These are phyloP conservation scores for Globisporangium cederbergense DNA, from an alignment of 352 stramenopile species.

Conservation along the genomic window DNA sequence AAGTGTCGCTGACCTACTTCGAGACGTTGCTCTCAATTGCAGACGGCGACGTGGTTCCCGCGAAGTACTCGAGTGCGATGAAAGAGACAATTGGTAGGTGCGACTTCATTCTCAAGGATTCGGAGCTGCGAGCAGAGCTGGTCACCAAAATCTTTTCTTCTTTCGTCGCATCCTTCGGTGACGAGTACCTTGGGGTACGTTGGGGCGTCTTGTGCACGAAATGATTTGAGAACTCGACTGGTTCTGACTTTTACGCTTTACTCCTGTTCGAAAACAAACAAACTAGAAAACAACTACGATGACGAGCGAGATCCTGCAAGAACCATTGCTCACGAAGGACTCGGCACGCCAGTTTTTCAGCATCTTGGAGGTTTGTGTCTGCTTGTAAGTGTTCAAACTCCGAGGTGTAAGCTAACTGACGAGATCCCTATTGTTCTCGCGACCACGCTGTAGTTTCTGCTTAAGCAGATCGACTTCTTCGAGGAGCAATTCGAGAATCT, in stretches of 20 bases:
- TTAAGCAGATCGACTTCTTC: slow-evolving; percentile 56
- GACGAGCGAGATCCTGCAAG: slow-evolving; percentile 60
- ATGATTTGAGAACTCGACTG: neutral
- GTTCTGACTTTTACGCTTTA: neutral
- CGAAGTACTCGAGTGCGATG: slow-evolving; percentile 36
- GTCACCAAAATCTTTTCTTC: slow-evolving; percentile 66
- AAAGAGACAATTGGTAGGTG: slow-evolving; percentile 47
- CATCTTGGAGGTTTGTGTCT: slow-evolving; percentile 50
- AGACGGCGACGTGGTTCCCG: slow-evolving; percentile 37
- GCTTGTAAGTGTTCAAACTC: neutral
- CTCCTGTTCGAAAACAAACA: neutral
- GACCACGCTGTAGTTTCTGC: slow-evolving; percentile 34
- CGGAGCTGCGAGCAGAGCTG: slow-evolving; percentile 61
- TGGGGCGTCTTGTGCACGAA: neutral
- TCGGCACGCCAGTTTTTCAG: slow-evolving; percentile 67
- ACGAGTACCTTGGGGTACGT: slow-evolving; percentile 61
- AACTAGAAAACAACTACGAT: slow-evolving; percentile 56
- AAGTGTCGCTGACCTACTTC: slow-evolving; percentile 44
- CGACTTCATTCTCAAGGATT: slow-evolving; percentile 61
- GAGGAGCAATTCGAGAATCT: slow-evolving; percentile 57
- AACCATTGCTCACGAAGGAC: slow-evolving; percentile 51
- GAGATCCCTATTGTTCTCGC: neutral
- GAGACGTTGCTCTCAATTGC: slow-evolving; percentile 47
- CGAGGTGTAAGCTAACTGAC: neutral
- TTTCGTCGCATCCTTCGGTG: slow-evolving; percentile 54